phyloP scores from a whole-genome alignment of 108 stramenopile genomes.

The Cylindrotheca closterium region DNA sequence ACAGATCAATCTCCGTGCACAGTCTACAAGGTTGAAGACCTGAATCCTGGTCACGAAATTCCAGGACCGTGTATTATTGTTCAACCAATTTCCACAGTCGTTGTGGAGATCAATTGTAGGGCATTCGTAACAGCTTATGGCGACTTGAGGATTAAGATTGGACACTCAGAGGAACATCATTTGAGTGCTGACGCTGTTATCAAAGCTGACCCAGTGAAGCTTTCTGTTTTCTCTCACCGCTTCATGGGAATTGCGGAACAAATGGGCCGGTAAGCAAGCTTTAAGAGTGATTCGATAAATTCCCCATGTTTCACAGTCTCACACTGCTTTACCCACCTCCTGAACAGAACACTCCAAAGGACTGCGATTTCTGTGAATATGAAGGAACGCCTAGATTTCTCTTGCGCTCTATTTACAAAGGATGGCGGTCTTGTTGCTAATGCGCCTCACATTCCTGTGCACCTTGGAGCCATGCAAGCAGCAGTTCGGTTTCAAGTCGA shows the following conservation, averaged over 20 bases:
- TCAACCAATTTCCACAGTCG: slow-evolving; percentile 92
- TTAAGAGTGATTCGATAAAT: background rate
- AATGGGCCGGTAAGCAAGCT: slow-evolving; percentile 78
- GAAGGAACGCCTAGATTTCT: slow-evolving; percentile 98
- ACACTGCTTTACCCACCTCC: background rate
- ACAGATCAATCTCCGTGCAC: background rate
- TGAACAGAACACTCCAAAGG: slow-evolving; percentile 76
- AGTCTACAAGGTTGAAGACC: slow-evolving; percentile 84
- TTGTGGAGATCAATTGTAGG: slow-evolving; percentile 89
- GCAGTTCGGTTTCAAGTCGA: slow-evolving; percentile 93
- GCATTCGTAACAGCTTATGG: slow-evolving; percentile 89
- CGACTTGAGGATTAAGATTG: slow-evolving; percentile 81
- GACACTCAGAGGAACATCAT: slow-evolving; percentile 9
- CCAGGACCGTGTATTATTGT: slow-evolving; percentile 93
- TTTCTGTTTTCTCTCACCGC: slow-evolving; percentile 92
- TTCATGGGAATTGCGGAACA: slow-evolving; percentile 99
- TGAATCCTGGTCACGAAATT: slow-evolving; percentile 77
- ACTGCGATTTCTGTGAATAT: slow-evolving; percentile 97
- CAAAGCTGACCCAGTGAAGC: slow-evolving; percentile 79
- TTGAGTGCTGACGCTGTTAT: background rate
- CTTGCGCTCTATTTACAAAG: slow-evolving; percentile 94
- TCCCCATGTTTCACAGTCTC: background rate
- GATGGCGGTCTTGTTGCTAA: slow-evolving; percentile 97
- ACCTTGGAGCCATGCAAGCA: slow-evolving; percentile 96
- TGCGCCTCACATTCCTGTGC: slow-evolving; percentile 99